Conservation (phyloP, 2,329 filamentous ascomycete genomes). For the Magnaporthales sp. region DNA sequence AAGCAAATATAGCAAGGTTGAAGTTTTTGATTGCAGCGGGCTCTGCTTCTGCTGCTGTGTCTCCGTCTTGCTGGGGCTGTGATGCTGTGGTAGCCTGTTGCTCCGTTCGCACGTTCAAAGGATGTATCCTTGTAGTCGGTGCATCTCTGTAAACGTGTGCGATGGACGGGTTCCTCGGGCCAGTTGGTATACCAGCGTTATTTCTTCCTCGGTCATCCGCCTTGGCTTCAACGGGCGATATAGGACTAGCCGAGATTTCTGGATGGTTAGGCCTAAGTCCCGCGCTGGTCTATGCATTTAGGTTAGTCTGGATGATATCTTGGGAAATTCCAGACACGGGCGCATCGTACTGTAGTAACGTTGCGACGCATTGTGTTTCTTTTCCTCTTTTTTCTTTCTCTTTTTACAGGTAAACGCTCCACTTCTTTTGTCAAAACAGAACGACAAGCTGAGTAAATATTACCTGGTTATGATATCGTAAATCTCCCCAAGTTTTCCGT, state of each 20-base stretch:
- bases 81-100: background rate
- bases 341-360: background rate
- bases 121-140: background rate
- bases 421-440: background rate
- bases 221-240: background rate
- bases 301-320: background rate
- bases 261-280: background rate
- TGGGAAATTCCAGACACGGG: background rate
- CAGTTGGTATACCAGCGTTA: background rate
- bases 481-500: no score
- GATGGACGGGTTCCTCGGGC: background rate
- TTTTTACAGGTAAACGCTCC: background rate
- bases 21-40: conserved; percentile 14
- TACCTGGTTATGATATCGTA: background rate
- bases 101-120: background rate
- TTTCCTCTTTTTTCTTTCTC: background rate
- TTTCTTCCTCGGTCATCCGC: background rate
- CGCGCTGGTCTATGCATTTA: background rate
- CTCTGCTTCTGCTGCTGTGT: background rate
- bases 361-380: background rate
- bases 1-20: conserved; percentile 22
- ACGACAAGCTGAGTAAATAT: background rate
- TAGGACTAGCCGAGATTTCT: background rate
- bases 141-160: background rate
- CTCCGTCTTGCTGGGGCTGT: background rate